Evolutionary conservation across 2,329 filamentous ascomycete genomes (phyloP), one percentile per base, ranked within the genome.

Genomic region (Stenocarpella maydis): DNA sequence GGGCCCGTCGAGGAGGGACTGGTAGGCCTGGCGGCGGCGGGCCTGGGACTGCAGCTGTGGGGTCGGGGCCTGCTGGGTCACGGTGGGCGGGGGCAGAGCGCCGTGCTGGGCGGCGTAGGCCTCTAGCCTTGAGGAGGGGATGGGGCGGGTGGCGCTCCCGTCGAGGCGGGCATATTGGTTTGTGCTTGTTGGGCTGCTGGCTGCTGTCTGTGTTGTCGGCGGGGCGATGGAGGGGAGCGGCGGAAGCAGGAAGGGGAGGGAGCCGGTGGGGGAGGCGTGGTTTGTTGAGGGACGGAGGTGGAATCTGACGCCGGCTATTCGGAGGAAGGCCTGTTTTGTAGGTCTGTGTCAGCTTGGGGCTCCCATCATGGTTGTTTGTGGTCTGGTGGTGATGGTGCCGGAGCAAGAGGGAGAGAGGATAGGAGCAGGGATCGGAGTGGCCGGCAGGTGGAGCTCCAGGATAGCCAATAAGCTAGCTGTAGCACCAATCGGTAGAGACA

Each of bases 251-350:
- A 97, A 98, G 0, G 96, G 96, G 17, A 98, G 86, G n/a, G 90
- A 86, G 69, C 95, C 95, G 26, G 91, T 91, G 0, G 95, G 95
- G 2, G 95, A 97, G 64, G 95, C 94, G 83, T 98, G 96, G 80
- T 98, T 98, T 74, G 89, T 97, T 4, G 94, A 97, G 5, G 93
- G 82, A 8, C 89, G 83, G 64, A 91, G 83, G 65, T 84, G 83
- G 78, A 95, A 91, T 5, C 88, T 81, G 69, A 97, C 84, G 49
- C 87, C 87, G 63, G 90, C 87, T 75, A 98, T 93, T 75, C 89
- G 92, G 71, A 99, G 86, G 79, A 94, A 96, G 37, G 94, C 90
- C 94, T 97, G 45, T 17, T 8, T 17, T 14, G 12, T 58, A 70
- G 7, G 65, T 50, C 68, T 12, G 45, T 31, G 21, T 55, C 47